Conservation (phyloP, 2,329 filamentous ascomycete species). For the Ciborinia camelliae region DNA sequence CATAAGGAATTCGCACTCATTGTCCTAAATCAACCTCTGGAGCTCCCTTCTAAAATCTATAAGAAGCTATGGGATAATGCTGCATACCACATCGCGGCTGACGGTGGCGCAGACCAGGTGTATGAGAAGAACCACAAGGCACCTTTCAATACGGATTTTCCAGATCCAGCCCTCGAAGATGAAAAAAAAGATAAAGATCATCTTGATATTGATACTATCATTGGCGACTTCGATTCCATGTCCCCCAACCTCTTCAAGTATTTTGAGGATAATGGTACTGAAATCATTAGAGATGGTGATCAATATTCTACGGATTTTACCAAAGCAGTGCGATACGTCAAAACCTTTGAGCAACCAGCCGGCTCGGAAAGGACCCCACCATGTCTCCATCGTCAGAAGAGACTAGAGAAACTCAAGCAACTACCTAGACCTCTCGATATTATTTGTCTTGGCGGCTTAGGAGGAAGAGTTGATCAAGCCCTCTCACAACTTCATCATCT, state of each 20-base stretch:
- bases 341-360: slow-evolving; percentile 21
- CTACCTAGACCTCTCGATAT: slow-evolving; percentile 52
- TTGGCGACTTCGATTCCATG: slow-evolving; percentile 90
- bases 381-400: neutral
- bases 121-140: slow-evolving; percentile 40
- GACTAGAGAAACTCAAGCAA: slow-evolving; percentile 21
- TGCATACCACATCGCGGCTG: slow-evolving; percentile 71
- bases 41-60: slow-evolving; percentile 40
- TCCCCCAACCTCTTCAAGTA: slow-evolving; percentile 54
- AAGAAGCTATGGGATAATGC: slow-evolving; percentile 42
- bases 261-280: slow-evolving; percentile 46
- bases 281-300: slow-evolving; percentile 68
- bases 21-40: slow-evolving; percentile 60
- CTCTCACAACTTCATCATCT: slow-evolving; percentile 86
- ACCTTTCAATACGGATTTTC: neutral
- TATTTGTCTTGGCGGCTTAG: slow-evolving; percentile 79
- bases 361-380: neutral
- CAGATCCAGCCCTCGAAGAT: neutral
- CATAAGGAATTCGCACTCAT: slow-evolving; percentile 48
- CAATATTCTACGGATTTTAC: slow-evolving; percentile 89
- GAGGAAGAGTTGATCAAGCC: slow-evolving; percentile 88
- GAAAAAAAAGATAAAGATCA: slow-evolving; percentile 29
- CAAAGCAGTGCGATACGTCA: slow-evolving; percentile 67
- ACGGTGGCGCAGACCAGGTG: slow-evolving; percentile 85
- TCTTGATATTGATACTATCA: slow-evolving; percentile 55